Percentiles rank a stretch among this genome's conserved stretches.
These are phyloP conservation scores for Eleusine coracana DNA, from an alignment of 176 grass and related monocot genomes.

Conservation along the genomic window DNA sequence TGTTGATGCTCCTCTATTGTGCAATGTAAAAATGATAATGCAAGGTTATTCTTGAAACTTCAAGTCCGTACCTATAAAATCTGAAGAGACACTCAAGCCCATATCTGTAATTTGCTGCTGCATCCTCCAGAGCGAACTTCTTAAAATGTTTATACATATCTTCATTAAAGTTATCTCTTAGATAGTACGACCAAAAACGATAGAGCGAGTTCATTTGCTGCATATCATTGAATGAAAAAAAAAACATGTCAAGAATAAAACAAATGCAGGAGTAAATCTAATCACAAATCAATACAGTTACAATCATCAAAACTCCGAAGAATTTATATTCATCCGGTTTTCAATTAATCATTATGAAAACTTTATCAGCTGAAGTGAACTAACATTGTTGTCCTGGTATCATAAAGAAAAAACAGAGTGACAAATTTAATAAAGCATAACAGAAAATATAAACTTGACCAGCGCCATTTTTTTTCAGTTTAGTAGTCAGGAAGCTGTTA, in stretches of 20 bases:
- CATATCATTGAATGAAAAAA: slow-evolving; percentile 33
- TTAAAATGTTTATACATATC: slow-evolving; percentile 91
- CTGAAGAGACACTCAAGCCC: slow-evolving; percentile 97
- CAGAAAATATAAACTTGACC: slow-evolving; percentile 3
- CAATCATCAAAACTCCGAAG: slow-evolving; percentile 20
- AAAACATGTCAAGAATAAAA: slow-evolving; percentile 31
- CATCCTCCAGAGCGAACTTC: slow-evolving; percentile 86
- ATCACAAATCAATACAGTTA: slow-evolving; percentile 23
- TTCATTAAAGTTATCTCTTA: slow-evolving; percentile 92
- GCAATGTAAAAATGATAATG: slow-evolving; percentile 7
- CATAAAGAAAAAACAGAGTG: background rate
- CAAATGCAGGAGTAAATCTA: background rate
- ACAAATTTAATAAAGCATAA: slow-evolving; percentile 1
- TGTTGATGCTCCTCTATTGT: background rate
- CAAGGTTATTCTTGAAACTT: background rate
- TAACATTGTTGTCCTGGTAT: background rate
- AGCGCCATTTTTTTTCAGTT: slow-evolving; percentile 1
- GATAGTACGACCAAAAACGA: slow-evolving; percentile 98
- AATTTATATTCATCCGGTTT: background rate
- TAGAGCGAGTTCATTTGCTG: slow-evolving; percentile 99
- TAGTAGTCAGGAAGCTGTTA: background rate
- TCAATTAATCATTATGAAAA: background rate
- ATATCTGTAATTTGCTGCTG: slow-evolving; percentile 88
- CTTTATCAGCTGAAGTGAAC: background rate
- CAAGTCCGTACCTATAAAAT: slow-evolving; percentile 83